A percentile compares a stretch with the other conserved stretches of the same genome.
Evolutionary conservation across 768 basidiomycete species (phyloP).

Genomic region (Kwoniella heveanensis): DNA sequence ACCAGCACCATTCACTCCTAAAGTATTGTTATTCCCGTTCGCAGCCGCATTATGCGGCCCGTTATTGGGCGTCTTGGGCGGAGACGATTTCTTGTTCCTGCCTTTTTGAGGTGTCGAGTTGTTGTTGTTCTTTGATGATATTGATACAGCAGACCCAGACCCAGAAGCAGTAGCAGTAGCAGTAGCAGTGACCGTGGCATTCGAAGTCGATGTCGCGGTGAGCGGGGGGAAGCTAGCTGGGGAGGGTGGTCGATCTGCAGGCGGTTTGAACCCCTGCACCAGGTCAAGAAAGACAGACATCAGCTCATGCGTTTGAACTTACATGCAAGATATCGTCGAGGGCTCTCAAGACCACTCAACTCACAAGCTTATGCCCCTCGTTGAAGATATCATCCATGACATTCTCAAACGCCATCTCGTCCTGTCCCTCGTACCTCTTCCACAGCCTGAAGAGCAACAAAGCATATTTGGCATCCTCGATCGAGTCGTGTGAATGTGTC

Average conservation of each 20-base stretch:
- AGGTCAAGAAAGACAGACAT: not conserved
- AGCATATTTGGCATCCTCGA: conserved; percentile 90
- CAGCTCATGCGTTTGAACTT: too few relatives aligned
- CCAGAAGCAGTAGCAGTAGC: too few relatives aligned
- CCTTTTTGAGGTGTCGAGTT: conserved; percentile 2
- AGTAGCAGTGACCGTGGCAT: too few relatives aligned
- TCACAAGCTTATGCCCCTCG: conserved; percentile 57
- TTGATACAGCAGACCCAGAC: not conserved
- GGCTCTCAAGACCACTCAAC: too few relatives aligned
- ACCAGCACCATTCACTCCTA: too few relatives aligned
- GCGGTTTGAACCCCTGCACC: conserved; percentile 40
- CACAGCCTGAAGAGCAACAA: conserved; percentile 81
- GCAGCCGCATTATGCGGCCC: not conserved
- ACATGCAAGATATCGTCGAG: too few relatives aligned
- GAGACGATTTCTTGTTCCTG: not conserved
- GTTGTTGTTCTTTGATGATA: not conserved
- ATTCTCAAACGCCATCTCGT: conserved; percentile 67
- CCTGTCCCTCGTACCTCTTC: conserved; percentile 65
- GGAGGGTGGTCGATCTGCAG: conserved; percentile 18
- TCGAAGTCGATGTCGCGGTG: not conserved
- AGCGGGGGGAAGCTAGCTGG: conserved; percentile 14
- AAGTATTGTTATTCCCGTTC: too few relatives aligned
- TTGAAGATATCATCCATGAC: conserved; percentile 69
- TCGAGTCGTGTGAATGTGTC: conserved; percentile 93
- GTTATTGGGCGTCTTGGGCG: conserved; percentile 4